Conservation (phyloP, 768 basidiomycete species). For the Tulasnella sp. region DNA sequence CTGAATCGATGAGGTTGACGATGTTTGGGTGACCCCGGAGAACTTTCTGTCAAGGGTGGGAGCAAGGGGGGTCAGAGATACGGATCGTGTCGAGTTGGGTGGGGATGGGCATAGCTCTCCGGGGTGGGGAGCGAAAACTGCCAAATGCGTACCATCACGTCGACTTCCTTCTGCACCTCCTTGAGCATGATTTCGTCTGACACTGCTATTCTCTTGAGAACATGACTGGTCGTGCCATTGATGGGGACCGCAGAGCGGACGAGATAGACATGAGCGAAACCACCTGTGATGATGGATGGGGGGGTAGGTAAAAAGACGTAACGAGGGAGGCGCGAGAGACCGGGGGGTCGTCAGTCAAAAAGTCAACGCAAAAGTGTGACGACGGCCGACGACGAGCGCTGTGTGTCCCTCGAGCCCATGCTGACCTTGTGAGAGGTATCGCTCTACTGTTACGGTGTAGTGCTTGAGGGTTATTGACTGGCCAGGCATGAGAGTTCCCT, state of each 20-base stretch:
- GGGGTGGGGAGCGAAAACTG: slow-evolving; percentile 12
- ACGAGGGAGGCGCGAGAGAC: not conserved
- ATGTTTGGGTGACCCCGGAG: slow-evolving; percentile 93
- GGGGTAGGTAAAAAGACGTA: not conserved
- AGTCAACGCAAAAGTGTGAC: slow-evolving; percentile 25
- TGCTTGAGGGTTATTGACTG: slow-evolving; percentile 88
- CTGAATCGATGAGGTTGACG: slow-evolving; percentile 92
- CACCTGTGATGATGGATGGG: slow-evolving; percentile 57
- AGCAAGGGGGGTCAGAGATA: not conserved
- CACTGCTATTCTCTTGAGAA: slow-evolving; percentile 94
- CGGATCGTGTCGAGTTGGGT: not conserved
- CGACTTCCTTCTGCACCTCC: slow-evolving; percentile 96
- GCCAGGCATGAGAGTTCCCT: slow-evolving; percentile 50
- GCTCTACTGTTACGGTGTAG: slow-evolving; percentile 84
- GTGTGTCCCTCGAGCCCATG: slow-evolving; percentile 11
- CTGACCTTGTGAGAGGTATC: slow-evolving; percentile 91
- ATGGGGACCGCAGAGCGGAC: slow-evolving; percentile 82
- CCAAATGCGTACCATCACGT: slow-evolving; percentile 76
- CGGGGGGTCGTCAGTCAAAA: slow-evolving; percentile 28
- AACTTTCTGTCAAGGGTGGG: slow-evolving; percentile 56
- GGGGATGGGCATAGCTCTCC: slow-evolving; percentile 9
- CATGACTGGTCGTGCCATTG: slow-evolving; percentile 89
- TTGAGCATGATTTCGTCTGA: slow-evolving; percentile 82
- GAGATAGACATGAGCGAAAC: slow-evolving; percentile 97
- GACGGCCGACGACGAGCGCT: not conserved